These are phyloP conservation scores for Blakeslea trispora DNA, from an alignment of 371 early-diverging fungal genomes.

Conservation along the genomic window DNA sequence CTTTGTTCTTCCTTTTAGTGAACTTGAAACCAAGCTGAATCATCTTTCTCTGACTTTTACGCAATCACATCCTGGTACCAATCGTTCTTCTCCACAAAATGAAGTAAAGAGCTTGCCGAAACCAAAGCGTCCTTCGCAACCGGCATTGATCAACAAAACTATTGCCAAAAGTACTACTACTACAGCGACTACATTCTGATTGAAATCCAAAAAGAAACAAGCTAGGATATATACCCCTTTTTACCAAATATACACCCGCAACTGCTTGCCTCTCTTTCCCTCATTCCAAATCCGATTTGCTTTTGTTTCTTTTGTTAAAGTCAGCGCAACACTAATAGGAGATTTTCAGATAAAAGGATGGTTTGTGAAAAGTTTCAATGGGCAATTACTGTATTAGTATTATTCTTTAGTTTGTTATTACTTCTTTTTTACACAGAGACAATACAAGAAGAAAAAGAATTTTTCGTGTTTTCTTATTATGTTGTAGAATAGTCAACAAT, in stretches of 20 bases:
- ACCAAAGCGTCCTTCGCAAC: neutral
- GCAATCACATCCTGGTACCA: neutral
- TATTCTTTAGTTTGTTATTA: no score
- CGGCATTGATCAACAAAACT: neutral
- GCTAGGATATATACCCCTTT: neutral
- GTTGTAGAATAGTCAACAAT: no score
- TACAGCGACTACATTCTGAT: neutral
- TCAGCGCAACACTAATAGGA: no score
- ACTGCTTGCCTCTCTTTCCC: no score
- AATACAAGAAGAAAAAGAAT: no score
- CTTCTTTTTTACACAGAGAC: neutral
- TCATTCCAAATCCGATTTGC: no score
- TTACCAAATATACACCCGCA: neutral
- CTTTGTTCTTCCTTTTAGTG: conserved; percentile 8
- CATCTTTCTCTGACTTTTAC: neutral
- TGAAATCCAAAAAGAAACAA: neutral
- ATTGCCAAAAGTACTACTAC: neutral
- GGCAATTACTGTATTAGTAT: no score
- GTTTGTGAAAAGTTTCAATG: no score
- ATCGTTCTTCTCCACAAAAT: neutral
- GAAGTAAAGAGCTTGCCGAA: neutral
- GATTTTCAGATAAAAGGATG: no score
- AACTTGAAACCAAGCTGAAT: conserved; percentile 15
- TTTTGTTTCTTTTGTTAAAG: neutral
- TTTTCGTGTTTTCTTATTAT: no score